These are phyloP conservation scores for Trichomonas vaginalis DNA, from an alignment of 208 protist species.

Conservation along the genomic window DNA sequence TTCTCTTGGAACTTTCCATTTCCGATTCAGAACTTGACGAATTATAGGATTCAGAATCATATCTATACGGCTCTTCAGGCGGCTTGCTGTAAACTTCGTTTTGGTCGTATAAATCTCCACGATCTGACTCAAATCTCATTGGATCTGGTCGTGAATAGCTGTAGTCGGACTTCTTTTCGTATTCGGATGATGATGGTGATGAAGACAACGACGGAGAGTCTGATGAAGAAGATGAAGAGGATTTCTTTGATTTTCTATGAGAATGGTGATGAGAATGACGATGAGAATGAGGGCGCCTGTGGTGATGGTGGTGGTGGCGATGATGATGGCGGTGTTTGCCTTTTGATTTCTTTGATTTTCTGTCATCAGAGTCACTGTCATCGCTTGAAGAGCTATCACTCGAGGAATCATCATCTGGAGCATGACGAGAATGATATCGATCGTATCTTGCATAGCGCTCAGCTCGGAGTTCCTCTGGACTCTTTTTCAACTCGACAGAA, in stretches of 20 bases:
- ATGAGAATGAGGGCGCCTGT: not conserved
- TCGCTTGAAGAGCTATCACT: not conserved
- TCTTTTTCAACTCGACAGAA: not conserved
- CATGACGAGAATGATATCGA: too few species aligned
- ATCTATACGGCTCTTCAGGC: not conserved
- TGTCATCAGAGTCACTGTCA: not conserved
- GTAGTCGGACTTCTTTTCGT: not conserved
- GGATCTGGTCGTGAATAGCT: not conserved
- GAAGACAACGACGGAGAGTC: not conserved
- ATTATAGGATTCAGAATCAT: not conserved
- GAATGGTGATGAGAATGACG: not conserved
- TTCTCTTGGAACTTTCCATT: not conserved
- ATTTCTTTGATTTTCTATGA: not conserved
- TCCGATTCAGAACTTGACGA: not conserved
- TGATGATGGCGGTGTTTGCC: not conserved
- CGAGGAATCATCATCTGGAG: too few species aligned
- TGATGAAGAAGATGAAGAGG: not conserved
- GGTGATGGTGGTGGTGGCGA: not conserved
- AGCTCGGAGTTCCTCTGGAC: not conserved
- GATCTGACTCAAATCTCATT: not conserved
- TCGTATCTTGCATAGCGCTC: not conserved
- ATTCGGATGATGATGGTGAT: not conserved
- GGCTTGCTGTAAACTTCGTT: not conserved
- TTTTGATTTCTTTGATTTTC: not conserved
- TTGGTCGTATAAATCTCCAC: too few species aligned